Evolutionary conservation across 495 filamentous ascomycete species (phyloP), one percentile per base, ranked within the genome.

Genomic region (Penicillium samsonianum): DNA sequence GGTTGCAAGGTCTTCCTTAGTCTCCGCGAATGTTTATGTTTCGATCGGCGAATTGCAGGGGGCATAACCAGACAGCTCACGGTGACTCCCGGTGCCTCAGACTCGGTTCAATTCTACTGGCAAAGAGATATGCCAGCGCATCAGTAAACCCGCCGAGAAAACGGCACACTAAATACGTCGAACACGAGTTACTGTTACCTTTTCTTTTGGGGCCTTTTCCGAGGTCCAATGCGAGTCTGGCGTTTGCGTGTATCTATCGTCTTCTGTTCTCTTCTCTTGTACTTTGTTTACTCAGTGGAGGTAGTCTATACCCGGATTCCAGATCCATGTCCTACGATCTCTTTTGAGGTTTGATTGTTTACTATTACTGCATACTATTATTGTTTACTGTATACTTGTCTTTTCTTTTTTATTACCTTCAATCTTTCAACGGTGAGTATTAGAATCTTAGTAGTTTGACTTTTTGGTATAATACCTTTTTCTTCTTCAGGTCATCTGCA

Each of bases 121-220:
- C 80, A 83, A 85, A 77, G 81, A 89, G 79, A 79, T 74, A 87
- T 87, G 91, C 91, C 91, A 96, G 80, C 91, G 85, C 91, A 96
- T 91, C 91, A 90, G 78, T 66, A 63, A 67, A 67, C 56, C 58
- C 53, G 61, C 63, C 57, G 57, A 61, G 53, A 58, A 62, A 57
- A 61, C 60, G 58, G 59, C 46, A 61, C 46, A 60, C 59, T 53
- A 63, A 62, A 33, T 46, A 57, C 42, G 22, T 48, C 55, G 54
- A 67, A 59, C 52, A 55, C 65, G n/a, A 38, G 35, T n/a, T 53
- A 53, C 25, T 53, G 38, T 31, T 42, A 52, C 50, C 26, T 8
- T 42, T 31, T 16, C 9, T 35, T 25, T 16, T 22, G 5, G 26
- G 19, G 5, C 19, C 3, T 23, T 19, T 37, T 17, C 2, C n/a